phyloP scores from a whole-genome alignment of 2,329 filamentous ascomycete species.

The Penicillium sp. region DNA sequence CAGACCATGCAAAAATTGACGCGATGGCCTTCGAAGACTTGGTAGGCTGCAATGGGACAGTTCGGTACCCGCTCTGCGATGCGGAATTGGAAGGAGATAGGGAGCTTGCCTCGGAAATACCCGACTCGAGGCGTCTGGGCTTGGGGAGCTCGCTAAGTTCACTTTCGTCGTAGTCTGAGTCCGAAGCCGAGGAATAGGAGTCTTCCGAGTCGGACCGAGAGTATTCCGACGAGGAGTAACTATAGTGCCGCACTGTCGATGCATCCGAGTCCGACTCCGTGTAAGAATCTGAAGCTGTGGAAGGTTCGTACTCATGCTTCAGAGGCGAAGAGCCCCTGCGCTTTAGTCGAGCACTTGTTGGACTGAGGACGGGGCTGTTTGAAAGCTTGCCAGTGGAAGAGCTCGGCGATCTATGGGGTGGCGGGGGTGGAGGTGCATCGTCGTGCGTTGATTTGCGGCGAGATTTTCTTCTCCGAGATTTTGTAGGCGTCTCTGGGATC shows the following conservation, averaged over 20 bases:
- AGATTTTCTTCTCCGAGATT: constrained; percentile 24
- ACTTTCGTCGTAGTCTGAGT: constrained; percentile 55
- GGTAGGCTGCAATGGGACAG: constrained; percentile 47
- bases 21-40: constrained; percentile 59
- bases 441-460: constrained; percentile 30
- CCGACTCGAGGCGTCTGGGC: constrained; percentile 36
- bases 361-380: constrained; percentile 48
- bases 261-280: constrained; percentile 53
- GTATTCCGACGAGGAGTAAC: constrained; percentile 22
- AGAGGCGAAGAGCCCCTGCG: constrained; percentile 86
- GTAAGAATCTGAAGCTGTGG: constrained; percentile 62
- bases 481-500: constrained; percentile 27
- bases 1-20: constrained; percentile 64
- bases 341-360: constrained; percentile 51
- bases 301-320: constrained; percentile 96
- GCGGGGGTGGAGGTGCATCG: constrained; percentile 39
- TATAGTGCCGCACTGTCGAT: constrained; percentile 56
- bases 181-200: constrained; percentile 33
- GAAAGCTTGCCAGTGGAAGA: constrained; percentile 47
- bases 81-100: constrained; percentile 78
- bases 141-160: constrained; percentile 48
- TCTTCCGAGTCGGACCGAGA: constrained; percentile 30
- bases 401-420: constrained; percentile 56
- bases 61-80: constrained; percentile 69
- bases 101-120: constrained; percentile 55